Evolutionary conservation across 2,329 filamentous ascomycete genomes (phyloP), one percentile per base, ranked within the genome.

Genomic region (Epichloe elymi): DNA sequence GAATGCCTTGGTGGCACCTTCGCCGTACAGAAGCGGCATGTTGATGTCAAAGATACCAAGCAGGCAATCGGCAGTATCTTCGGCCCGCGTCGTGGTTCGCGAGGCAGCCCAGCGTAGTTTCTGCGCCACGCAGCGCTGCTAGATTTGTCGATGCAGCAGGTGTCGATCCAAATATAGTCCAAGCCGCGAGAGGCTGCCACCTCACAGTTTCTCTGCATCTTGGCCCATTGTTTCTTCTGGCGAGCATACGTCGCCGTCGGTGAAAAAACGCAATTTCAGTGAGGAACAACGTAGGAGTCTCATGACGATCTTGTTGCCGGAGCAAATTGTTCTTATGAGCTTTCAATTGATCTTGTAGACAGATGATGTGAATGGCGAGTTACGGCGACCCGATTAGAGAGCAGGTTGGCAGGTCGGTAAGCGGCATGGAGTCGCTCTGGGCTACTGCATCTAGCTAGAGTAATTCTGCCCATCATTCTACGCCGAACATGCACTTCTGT

Each of bases 21-120:
- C 63, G 3, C 63, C 63, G 14, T 65, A 66, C 0, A 67, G 55
- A 6, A 67, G 51, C 4, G 64, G 60, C 60, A 67, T 67, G 40
- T 63, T 60, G 40, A 67, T 64, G 47, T 61, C 55, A 45, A 67
- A 65, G 8, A 66, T 55, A 5, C 63, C 65, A 4, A 66, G 49
- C 4, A 66, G 55, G 44, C 60, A 67, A 43, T 66, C 4, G 20
- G 4, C 20, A 20, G 20, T 20, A 20, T 1, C 20, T 20, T 20
- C 20, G 20, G 20, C 20, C 20, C 20, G 20, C 20, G 3, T 20
- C 20, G 20, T 20, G 20, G 20, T 20, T 20, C 20, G 20, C 20
- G 20, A 20, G 20, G 4, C 20, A 20, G 20, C 20, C 20, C 20
- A 20, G 20, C 20, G 20, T 20, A 20, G 20, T 20, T 20, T 20